These are phyloP conservation scores for Eutrema japonicum DNA, from an alignment of 345 rosid genomes.

Conservation along the genomic window DNA sequence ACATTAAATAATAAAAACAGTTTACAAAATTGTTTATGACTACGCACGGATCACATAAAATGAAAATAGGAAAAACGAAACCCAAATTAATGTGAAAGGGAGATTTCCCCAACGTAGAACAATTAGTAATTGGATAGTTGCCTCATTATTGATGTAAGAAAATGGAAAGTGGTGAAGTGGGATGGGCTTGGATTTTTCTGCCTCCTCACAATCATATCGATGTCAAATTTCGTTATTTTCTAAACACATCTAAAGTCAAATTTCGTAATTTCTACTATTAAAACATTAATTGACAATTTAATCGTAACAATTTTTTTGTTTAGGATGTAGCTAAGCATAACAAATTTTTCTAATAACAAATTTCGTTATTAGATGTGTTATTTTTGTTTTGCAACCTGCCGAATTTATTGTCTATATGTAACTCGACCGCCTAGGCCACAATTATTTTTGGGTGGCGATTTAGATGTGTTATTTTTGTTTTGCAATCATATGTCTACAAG, in stretches of 20 bases:
- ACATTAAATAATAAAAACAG: too few species aligned
- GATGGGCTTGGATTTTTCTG: slow-evolving; percentile 40
- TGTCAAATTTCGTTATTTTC: too few species aligned
- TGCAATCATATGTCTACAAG: too few species aligned
- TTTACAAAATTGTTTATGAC: too few species aligned
- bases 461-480: too few species aligned
- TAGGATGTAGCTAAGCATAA: too few species aligned
- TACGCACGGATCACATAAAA: too few species aligned
- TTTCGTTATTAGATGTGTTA: background rate
- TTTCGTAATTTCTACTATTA: background rate
- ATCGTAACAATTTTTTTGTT: too few species aligned
- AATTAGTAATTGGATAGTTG: slow-evolving; percentile 13
- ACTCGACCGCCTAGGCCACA: background rate
- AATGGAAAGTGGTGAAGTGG: slow-evolving; percentile 35
- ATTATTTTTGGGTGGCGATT: background rate
- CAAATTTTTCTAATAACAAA: too few species aligned
- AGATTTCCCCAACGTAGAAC: slow-evolving; percentile 33
- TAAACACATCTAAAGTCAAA: slow-evolving; percentile 31
- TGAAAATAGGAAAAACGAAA: slow-evolving; percentile 13
- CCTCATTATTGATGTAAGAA: slow-evolving; percentile 36
- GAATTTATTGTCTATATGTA: background rate
- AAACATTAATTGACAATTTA: background rate
- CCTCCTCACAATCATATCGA: slow-evolving; percentile 17
- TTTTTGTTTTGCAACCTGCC: background rate
- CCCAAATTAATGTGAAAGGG: slow-evolving; percentile 32